These are phyloP conservation scores for Apophysomyces variabilis DNA, from an alignment of 371 early-diverging fungal species.

Conservation along the genomic window DNA sequence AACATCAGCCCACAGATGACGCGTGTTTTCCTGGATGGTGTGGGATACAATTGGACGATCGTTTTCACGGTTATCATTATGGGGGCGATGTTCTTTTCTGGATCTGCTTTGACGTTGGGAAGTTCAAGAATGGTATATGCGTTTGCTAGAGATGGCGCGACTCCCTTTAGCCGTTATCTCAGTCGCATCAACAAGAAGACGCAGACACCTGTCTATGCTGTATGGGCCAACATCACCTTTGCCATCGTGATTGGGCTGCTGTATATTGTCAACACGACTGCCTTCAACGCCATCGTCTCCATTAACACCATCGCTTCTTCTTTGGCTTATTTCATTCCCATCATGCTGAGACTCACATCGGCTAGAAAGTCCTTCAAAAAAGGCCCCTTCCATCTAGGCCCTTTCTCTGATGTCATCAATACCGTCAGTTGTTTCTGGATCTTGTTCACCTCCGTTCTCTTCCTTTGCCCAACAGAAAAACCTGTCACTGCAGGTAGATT, in stretches of 20 bases:
- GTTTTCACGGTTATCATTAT: conserved; percentile 57
- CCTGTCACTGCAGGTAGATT: conserved; percentile 56
- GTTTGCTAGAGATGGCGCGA: conserved; percentile 73
- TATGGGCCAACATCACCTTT: conserved; percentile 43
- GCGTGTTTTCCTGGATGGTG: conserved; percentile 58
- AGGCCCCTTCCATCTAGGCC: conserved; percentile 67
- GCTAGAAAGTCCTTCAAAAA: conserved; percentile 36
- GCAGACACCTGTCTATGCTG: conserved; percentile 40
- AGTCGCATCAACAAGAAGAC: conserved; percentile 36
- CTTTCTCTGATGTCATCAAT: conserved; percentile 50
- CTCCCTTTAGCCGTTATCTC: conserved; percentile 60
- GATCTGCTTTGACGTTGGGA: conserved; percentile 55
- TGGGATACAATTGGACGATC: conserved; percentile 55
- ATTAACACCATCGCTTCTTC: conserved; percentile 56
- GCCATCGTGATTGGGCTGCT: conserved; percentile 23
- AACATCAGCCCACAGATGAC: conserved; percentile 44
- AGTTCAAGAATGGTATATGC: conserved; percentile 76
- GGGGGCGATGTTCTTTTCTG: conserved; percentile 65
- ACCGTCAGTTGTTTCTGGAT: conserved; percentile 59
- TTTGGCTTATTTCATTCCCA: conserved; percentile 54
- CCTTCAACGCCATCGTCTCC: conserved; percentile 46
- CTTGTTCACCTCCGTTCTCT: conserved; percentile 60
- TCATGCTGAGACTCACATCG: conserved; percentile 50
- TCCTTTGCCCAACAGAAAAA: conserved; percentile 59
- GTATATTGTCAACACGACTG: conserved; percentile 42